Evolutionary conservation across 116 monocot species (phyloP), one percentile per base, ranked within the genome.

Genomic region (Iris pallida): DNA sequence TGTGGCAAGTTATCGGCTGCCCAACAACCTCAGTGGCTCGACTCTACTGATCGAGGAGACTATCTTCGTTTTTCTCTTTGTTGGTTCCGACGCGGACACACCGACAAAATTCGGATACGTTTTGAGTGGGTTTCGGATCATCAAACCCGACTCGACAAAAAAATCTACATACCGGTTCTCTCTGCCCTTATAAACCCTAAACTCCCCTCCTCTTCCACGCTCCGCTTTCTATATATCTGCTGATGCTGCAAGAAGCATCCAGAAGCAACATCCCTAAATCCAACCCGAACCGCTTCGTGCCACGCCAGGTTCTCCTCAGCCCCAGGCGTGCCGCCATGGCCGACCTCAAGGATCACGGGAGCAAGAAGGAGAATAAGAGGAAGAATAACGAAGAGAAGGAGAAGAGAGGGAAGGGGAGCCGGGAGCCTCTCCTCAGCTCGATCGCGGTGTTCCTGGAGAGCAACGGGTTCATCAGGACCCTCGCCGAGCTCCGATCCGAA

Each of bases 241-340:
- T 18, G 18, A 15, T 16, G 40, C 49, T 66, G 66, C 15, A 40
- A 20, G 52, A 68, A 56, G 55, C 9, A 42, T 55, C 15, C 68
- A 47, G 45, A 16, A 20, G 18, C 14, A 9, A 0, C 9, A 42
- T 6, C 42, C 52, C 14, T 10, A 40, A 11, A 53, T 4, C 12
- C 20, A 4, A 6, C 40, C 47, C 64, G 56, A 57, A 42, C 73
- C 64, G 56, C 45, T 46, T 64, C 55, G 30, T 72, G 14, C 63
- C 72, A 5, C 72, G 72, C 12, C 63, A 72, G 44, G 45, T 72
- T 8, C 18, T 72, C 62, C 72, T 72, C 12, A 44, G 54, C 13
- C 20, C 48, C 61, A 59, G 19, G 1, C 1, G n/a, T 5, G 16
- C 70, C 20, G 0, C 63, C 42, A 16, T 44, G 51, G 1, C 41